A percentile compares a stretch with the other conserved stretches of the same genome.
phyloP scores from a whole-genome alignment of 176 grass and related monocot species.

The Alopecurus myosuroides region DNA sequence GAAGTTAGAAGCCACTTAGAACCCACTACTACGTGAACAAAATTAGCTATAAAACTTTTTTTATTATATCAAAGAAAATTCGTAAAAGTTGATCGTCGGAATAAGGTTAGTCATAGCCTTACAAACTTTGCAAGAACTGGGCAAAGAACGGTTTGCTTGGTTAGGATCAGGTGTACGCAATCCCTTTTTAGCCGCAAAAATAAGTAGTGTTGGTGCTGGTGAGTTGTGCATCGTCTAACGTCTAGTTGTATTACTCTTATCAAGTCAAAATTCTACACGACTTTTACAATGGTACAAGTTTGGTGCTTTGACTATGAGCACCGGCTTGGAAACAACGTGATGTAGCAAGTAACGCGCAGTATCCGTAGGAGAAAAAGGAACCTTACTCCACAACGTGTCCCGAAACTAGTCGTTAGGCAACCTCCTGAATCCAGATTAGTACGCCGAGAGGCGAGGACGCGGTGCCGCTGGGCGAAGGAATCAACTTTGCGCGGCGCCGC shows the following conservation, averaged over 20 bases:
- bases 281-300: not conserved
- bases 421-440: not conserved
- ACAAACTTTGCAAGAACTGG: no score
- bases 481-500: constrained; percentile 20
- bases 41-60: no score
- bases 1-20: no score
- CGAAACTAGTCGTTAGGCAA: constrained; percentile 20
- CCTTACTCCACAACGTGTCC: not conserved
- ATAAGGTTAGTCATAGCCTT: no score
- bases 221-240: not conserved
- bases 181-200: no score
- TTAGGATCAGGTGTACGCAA: no score
- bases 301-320: not conserved
- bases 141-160: no score
- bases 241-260: not conserved
- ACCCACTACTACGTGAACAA: no score
- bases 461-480: not conserved
- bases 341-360: not conserved
- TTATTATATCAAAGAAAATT: no score
- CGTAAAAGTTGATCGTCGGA: no score
- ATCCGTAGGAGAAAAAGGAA: not conserved
- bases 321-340: not conserved
- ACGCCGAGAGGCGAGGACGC: not conserved
- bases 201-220: not conserved
- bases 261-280: not conserved